Evolutionary conservation across 345 rosid genomes (phyloP).

Genomic region (Moricandia moricandioides): DNA sequence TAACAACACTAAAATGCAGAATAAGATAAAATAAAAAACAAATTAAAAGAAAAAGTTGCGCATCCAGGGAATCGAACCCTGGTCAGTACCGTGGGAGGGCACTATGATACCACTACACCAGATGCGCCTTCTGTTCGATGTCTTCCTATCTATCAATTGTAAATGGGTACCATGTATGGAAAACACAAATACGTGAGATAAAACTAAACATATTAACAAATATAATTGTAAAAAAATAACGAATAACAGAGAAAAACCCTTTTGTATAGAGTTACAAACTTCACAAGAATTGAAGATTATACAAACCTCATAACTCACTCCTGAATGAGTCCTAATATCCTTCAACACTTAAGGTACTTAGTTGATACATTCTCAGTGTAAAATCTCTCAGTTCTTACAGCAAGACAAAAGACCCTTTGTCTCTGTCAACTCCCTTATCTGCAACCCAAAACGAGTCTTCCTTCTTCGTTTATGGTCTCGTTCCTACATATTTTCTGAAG

Average conservation of each 20-base stretch:
- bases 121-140: conserved; percentile 49
- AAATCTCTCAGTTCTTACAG: conserved; percentile 11
- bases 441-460: conserved; percentile 41
- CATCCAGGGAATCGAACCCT: conserved; percentile 98
- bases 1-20: not conserved
- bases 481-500: conserved; percentile 41
- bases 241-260: conserved; percentile 1
- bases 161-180: not conserved
- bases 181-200: no score
- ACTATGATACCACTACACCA: conserved; percentile 97
- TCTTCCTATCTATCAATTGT: not conserved
- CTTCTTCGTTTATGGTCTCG: conserved; percentile 34
- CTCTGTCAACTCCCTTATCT: not conserved
- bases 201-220: no score
- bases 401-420: not conserved
- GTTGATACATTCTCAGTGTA: conserved; percentile 9
- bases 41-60: conserved; percentile 31
- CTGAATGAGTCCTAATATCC: conserved; percentile 3
- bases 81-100: conserved; percentile 99
- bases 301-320: conserved; percentile 19
- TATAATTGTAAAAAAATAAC: not conserved
- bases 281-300: conserved; percentile 16
- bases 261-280: conserved; percentile 20
- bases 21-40: not conserved
- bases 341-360: not conserved